Percentiles rank a stretch among this genome's conserved stretches.
These are phyloP conservation scores for Crucibulum laeve DNA, from an alignment of 768 basidiomycete species.

Conservation along the genomic window DNA sequence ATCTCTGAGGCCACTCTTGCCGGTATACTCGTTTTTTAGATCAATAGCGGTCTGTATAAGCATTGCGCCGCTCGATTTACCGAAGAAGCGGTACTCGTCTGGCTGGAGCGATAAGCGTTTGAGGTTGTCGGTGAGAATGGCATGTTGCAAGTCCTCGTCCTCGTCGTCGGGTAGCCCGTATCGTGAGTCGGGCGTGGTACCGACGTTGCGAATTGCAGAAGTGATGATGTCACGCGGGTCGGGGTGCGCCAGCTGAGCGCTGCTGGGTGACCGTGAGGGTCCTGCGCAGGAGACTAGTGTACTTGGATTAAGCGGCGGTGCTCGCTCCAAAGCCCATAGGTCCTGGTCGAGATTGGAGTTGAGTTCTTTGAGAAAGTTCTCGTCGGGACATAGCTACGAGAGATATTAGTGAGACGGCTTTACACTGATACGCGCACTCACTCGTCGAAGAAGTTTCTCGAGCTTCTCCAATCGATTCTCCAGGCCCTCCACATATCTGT, in stretches of 20 bases:
- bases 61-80: conserved; percentile 53
- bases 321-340: conserved; percentile 13
- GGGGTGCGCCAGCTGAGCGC: background rate
- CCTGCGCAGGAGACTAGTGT: conserved; percentile 7
- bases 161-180: too few species aligned
- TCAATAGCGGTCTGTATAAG: conserved; percentile 52
- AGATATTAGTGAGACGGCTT: background rate
- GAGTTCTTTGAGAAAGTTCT: conserved; percentile 55
- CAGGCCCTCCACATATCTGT: conserved; percentile 55
- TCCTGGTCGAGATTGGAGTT: conserved; percentile 26
- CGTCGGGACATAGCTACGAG: conserved; percentile 59
- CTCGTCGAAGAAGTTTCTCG: conserved; percentile 49
- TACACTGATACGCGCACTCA: conserved; percentile 12
- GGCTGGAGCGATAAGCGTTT: conserved; percentile 27
- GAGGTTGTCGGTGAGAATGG: conserved; percentile 31
- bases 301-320: conserved; percentile 15
- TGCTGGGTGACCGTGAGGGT: conserved; percentile 1
- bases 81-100: conserved; percentile 42
- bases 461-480: conserved; percentile 59
- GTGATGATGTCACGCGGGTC: conserved; percentile 23
- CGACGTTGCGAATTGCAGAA: conserved; percentile 26
- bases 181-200: conserved; percentile 10
- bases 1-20: conserved; percentile 19
- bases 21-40: conserved; percentile 53
- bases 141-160: conserved; percentile 30